Evolutionary conservation across 2,329 filamentous ascomycete species (phyloP).

Genomic region (Penicillium sp.): DNA sequence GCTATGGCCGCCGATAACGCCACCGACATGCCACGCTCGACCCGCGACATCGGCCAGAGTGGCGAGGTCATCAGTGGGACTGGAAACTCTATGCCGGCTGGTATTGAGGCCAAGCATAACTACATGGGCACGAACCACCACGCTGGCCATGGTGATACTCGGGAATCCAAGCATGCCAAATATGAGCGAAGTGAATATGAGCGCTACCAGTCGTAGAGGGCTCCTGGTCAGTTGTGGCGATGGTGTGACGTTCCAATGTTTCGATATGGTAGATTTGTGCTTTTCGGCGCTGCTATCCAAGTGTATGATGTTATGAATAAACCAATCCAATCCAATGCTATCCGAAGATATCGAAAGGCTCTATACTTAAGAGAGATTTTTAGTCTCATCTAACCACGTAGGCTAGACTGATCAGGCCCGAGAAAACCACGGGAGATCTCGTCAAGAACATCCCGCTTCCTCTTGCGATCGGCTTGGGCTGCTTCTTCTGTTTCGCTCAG

Average conservation of each 20-base stretch:
- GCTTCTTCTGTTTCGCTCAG: constrained; percentile 46
- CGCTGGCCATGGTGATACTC: constrained; percentile 36
- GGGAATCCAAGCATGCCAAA: constrained; percentile 40
- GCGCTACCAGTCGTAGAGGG: constrained; percentile 21
- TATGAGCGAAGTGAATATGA: constrained; percentile 39
- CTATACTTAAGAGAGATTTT: background rate
- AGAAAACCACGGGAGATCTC: constrained; percentile 76
- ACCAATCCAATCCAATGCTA: background rate
- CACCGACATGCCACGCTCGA: constrained; percentile 45
- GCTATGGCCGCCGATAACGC: constrained; percentile 49
- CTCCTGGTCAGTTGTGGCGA: background rate
- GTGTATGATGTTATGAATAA: constrained; percentile 6
- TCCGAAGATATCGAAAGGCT: background rate
- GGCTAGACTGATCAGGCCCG: constrained; percentile 27
- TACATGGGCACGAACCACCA: constrained; percentile 32
- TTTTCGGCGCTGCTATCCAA: background rate
- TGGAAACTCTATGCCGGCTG: constrained; percentile 38
- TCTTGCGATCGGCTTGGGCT: constrained; percentile 53
- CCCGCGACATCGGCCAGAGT: constrained; percentile 33
- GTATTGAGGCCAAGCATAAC: constrained; percentile 38
- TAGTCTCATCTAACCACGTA: constrained; percentile 4
- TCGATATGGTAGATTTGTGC: background rate
- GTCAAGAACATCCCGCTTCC: constrained; percentile 74
- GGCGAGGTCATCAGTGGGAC: constrained; percentile 43
- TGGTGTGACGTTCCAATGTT: background rate